Evolutionary conservation across 1,284 basidiomycete species (phyloP).

Genomic region (Ceratobasidium sp.): DNA sequence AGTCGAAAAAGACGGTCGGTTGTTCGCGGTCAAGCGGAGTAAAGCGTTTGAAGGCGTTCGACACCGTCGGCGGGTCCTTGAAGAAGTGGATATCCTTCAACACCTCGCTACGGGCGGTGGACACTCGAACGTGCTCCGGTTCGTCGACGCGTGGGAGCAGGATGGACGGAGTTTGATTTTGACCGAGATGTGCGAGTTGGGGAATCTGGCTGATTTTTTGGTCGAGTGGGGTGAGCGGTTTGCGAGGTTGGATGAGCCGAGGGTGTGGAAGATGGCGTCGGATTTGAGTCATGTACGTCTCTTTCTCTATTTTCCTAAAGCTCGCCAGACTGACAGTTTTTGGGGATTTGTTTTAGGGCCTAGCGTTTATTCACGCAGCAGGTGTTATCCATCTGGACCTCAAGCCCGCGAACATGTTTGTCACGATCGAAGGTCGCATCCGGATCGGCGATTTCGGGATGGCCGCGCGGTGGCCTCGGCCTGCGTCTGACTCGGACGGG

Average conservation of each 20-base stretch:
- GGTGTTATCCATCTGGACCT: constrained; percentile 96
- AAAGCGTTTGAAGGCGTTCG: constrained; percentile 92
- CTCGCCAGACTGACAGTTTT: too few species aligned
- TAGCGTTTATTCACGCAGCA: constrained; percentile 90
- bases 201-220: constrained; percentile 92
- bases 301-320: constrained; percentile 49
- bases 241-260: constrained; percentile 89
- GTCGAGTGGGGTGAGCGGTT: constrained; percentile 92
- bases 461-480: constrained; percentile 87
- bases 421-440: constrained; percentile 90
- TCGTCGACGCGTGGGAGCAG: constrained; percentile 98
- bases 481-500: constrained; percentile 63
- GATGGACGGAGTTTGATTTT: constrained; percentile 91
- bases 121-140: constrained; percentile 89
- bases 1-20: constrained; percentile 69
- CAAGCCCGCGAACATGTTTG: constrained; percentile 97
- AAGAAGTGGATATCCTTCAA: constrained; percentile 95
- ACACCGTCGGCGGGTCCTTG: constrained; percentile 92
- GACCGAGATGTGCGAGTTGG: constrained; percentile 94
- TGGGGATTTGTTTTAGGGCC: too few species aligned
- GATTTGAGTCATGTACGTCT: constrained; percentile 87
- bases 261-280: constrained; percentile 96
- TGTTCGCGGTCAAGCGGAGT: constrained; percentile 95
- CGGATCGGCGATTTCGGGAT: constrained; percentile 99
- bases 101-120: constrained; percentile 71